These are phyloP conservation scores for Tarenaya hassleriana DNA, from an alignment of 345 rosid species.

Conservation along the genomic window DNA sequence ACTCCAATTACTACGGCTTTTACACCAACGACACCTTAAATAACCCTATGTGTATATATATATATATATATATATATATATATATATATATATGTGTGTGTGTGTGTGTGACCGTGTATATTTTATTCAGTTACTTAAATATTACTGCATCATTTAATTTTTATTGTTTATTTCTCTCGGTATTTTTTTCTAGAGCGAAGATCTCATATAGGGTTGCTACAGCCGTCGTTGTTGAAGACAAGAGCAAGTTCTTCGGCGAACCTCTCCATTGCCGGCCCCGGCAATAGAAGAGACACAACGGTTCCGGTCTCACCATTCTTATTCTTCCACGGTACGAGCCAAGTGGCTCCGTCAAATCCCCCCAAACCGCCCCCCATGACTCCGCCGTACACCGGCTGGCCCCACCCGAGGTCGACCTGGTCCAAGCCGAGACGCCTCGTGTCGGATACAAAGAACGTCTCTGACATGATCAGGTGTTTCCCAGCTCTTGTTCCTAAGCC, in stretches of 20 bases:
- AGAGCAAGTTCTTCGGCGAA: constrained; percentile 17
- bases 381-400: constrained; percentile 47
- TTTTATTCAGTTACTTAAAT: too few relatives aligned
- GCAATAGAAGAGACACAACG: constrained; percentile 22
- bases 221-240: not conserved
- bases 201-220: too few relatives aligned
- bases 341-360: constrained; percentile 36
- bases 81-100: too few relatives aligned
- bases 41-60: too few relatives aligned
- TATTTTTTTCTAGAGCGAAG: too few relatives aligned
- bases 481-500: constrained; percentile 35
- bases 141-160: too few relatives aligned
- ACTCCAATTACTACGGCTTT: too few relatives aligned
- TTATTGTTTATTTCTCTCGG: too few relatives aligned
- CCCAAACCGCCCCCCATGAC: constrained; percentile 37
- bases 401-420: constrained; percentile 56
- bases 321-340: constrained; percentile 34
- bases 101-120: too few relatives aligned
- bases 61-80: too few relatives aligned
- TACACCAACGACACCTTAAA: too few relatives aligned
- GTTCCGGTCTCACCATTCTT: constrained; percentile 34
- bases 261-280: constrained; percentile 30
- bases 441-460: constrained; percentile 43
- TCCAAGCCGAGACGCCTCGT: constrained; percentile 36
- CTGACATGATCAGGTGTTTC: constrained; percentile 34